These are phyloP conservation scores for Rhodotorula mucilaginosa DNA, from an alignment of 1,284 basidiomycete genomes.

Conservation along the genomic window DNA sequence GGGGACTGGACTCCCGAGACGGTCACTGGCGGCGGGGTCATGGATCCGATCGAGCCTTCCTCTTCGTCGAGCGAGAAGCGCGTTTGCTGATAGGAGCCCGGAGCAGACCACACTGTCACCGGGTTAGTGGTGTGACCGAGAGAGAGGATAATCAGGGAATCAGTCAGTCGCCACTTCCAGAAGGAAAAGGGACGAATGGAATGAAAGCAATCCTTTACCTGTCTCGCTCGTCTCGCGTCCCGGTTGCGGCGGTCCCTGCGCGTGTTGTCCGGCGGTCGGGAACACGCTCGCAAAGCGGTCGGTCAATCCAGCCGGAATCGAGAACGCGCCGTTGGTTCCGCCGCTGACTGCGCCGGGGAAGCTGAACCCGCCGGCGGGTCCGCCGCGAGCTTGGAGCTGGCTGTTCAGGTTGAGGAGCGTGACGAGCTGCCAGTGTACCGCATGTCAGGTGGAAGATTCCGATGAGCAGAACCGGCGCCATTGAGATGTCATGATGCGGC, in stretches of 20 bases:
- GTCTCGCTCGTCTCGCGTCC: slow-evolving; percentile 11
- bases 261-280: slow-evolving; percentile 13
- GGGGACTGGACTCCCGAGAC: slow-evolving; percentile 1
- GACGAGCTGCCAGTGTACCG: slow-evolving; percentile 14
- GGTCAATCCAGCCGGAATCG: slow-evolving; percentile 16
- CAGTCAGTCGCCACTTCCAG: neutral
- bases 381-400: slow-evolving; percentile 48
- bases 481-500: neutral
- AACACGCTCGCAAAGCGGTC: slow-evolving; percentile 23
- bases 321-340: slow-evolving; percentile 14
- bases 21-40: neutral
- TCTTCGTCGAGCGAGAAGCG: slow-evolving; percentile 25
- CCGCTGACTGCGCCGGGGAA: neutral
- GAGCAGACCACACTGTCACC: slow-evolving; percentile 31
- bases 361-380: neutral
- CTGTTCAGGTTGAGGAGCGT: slow-evolving; percentile 49
- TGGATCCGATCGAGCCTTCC: slow-evolving; percentile 4
- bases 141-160: too few species aligned
- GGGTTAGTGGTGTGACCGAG: neutral
- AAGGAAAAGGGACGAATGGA: neutral
- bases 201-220: neutral
- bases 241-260: slow-evolving; percentile 1
- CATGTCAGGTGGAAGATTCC: too few species aligned
- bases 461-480: neutral
- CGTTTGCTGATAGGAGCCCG: slow-evolving; percentile 10